Conservation (phyloP, 352 stramenopile genomes). For the Globisporangium iwayamae region DNA sequence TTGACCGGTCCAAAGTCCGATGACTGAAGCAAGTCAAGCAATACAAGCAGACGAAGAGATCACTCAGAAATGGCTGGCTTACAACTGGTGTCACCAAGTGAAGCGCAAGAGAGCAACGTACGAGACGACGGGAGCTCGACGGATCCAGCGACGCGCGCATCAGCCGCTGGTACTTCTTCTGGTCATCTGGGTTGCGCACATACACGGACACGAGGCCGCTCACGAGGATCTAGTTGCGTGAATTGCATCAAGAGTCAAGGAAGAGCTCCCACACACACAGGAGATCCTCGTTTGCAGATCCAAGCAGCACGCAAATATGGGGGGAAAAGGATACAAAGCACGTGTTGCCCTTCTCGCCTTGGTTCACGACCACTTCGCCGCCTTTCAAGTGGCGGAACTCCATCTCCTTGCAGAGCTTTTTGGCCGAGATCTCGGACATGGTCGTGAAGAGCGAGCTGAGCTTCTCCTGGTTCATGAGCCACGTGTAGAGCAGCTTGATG, state of each 20-base stretch:
- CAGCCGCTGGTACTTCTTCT: conserved; percentile 56
- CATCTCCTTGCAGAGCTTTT: conserved; percentile 86
- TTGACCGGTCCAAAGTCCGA: conserved; percentile 37
- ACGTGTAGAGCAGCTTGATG: conserved; percentile 78
- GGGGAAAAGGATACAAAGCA: conserved; percentile 53
- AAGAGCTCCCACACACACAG: background rate
- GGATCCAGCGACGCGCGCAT: conserved; percentile 42
- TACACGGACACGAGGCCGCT: conserved; percentile 74
- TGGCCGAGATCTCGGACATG: conserved; percentile 80
- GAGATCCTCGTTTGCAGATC: background rate
- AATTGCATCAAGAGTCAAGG: background rate
- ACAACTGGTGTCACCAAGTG: background rate
- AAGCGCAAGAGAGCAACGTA: conserved; percentile 4
- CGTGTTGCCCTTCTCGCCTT: conserved; percentile 82
- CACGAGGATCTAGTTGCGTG: conserved; percentile 56
- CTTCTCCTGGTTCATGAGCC: conserved; percentile 87
- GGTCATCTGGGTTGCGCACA: conserved; percentile 66
- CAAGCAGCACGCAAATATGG: background rate
- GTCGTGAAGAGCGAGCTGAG: conserved; percentile 83
- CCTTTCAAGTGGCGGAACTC: conserved; percentile 72
- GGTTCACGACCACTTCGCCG: conserved; percentile 73
- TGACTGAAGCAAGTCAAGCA: conserved; percentile 9
- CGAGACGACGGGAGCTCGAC: conserved; percentile 37
- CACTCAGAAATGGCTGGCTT: background rate
- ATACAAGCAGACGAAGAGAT: background rate